A percentile compares a stretch with the other conserved stretches of the same genome.
These are phyloP conservation scores for Suillus brevipes DNA, from an alignment of 768 basidiomycete species.

Conservation along the genomic window DNA sequence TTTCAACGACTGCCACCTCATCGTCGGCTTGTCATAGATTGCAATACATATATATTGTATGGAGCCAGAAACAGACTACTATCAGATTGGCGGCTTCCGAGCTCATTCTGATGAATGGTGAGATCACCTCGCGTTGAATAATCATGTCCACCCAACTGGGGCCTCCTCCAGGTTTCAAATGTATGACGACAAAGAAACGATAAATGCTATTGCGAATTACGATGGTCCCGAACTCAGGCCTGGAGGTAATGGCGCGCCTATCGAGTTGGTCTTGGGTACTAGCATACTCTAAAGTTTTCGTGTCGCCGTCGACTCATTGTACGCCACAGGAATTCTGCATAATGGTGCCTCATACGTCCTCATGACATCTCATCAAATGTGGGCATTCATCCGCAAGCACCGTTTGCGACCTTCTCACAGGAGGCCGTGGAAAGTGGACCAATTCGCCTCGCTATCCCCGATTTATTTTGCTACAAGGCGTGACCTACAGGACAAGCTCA, in stretches of 20 bases:
- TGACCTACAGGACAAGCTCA: conserved; percentile 40
- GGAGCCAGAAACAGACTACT: conserved; percentile 18
- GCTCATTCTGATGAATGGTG: conserved; percentile 33
- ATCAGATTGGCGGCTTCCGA: conserved; percentile 28
- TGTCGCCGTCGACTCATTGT: background rate
- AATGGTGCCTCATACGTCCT: conserved; percentile 48
- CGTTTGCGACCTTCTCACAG: conserved; percentile 16
- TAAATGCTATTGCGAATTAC: conserved; percentile 27
- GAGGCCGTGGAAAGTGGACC: conserved; percentile 14
- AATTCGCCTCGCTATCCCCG: conserved; percentile 50
- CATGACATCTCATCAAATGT: conserved; percentile 36
- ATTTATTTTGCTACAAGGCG: conserved; percentile 38
- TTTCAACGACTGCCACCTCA: background rate
- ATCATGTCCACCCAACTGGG: background rate
- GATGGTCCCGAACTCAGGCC: conserved; percentile 33
- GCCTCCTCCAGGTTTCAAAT: conserved; percentile 25
- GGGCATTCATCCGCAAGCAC: conserved; percentile 21
- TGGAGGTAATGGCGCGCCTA: conserved; percentile 21
- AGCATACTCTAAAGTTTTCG: background rate
- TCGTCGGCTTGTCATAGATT: background rate
- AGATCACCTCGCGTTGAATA: background rate
- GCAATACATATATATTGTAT: background rate
- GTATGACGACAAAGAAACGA: conserved; percentile 38
- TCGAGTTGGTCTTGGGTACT: conserved; percentile 49
- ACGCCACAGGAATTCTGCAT: conserved; percentile 40